Percentiles rank a stretch among this genome's conserved stretches.
phyloP scores from a whole-genome alignment of 139 green algal species.

The Axilococcus clingmanii region DNA sequence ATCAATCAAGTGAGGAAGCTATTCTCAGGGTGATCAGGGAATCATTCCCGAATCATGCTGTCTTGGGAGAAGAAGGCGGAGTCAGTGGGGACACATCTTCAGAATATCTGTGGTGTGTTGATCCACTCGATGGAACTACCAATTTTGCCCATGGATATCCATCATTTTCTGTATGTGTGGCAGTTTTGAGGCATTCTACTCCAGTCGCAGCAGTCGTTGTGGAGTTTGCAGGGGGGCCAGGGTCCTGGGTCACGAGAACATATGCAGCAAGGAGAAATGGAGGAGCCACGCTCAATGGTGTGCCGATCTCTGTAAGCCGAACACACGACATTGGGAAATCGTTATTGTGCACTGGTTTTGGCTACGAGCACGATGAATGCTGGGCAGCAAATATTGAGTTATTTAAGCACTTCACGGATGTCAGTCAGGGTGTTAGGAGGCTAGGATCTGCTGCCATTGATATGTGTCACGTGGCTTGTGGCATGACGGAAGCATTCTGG shows the following conservation, averaged over 20 bases:
- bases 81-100: constrained; percentile 49
- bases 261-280: constrained; percentile 54
- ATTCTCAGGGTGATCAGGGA: constrained; percentile 43
- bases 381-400: constrained; percentile 79
- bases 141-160: constrained; percentile 83
- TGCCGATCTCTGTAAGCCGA: constrained; percentile 26
- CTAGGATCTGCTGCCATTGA: constrained; percentile 83
- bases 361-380: constrained; percentile 70
- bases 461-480: constrained; percentile 76
- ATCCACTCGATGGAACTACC: constrained; percentile 81
- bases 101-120: constrained; percentile 84
- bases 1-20: constrained; percentile 54
- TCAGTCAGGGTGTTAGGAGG: constrained; percentile 61
- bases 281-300: constrained; percentile 69
- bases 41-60: constrained; percentile 45
- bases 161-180: constrained; percentile 67
- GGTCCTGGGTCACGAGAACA: constrained; percentile 60
- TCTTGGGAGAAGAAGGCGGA: constrained; percentile 91
- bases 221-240: constrained; percentile 43
- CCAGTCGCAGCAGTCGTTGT: constrained; percentile 55
- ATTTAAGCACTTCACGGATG: constrained; percentile 85
- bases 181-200: constrained; percentile 39
- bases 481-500: constrained; percentile 63
- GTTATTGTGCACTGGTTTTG: constrained; percentile 78
- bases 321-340: constrained; percentile 21